Conservation (phyloP, 2,329 filamentous ascomycete genomes). For the Zalaria obscura region DNA sequence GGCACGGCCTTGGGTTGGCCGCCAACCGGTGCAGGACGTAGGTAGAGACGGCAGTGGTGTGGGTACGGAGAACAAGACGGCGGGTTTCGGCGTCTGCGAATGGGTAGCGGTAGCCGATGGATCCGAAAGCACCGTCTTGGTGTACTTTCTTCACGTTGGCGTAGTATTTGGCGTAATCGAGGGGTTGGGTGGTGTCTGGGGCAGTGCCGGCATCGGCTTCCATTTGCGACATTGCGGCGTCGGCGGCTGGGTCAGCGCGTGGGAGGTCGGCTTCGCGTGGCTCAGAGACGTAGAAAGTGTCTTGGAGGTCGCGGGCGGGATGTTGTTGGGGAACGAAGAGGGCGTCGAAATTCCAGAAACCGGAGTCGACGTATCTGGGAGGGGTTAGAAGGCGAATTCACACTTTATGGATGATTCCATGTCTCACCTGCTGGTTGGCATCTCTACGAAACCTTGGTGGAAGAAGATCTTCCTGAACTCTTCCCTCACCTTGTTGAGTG, state of each 20-base stretch:
- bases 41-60: conserved; percentile 86
- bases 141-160: conserved; percentile 78
- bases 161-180: conserved; percentile 76
- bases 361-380: conserved; percentile 72
- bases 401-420: conserved; percentile 4
- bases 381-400: conserved; percentile 4
- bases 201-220: conserved; percentile 27
- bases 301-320: conserved; percentile 89
- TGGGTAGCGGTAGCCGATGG: conserved; percentile 90
- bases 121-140: conserved; percentile 82
- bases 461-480: conserved; percentile 99
- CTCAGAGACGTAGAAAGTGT: conserved; percentile 97
- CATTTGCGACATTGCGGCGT: conserved; percentile 34
- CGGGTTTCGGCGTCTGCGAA: conserved; percentile 81
- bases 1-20: conserved; percentile 67
- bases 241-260: conserved; percentile 38
- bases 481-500: conserved; percentile 80
- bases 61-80: conserved; percentile 80
- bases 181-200: conserved; percentile 9
- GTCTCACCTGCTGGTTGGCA: conserved; percentile 66
- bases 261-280: conserved; percentile 60
- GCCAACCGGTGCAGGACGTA: conserved; percentile 86
- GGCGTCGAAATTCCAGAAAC: conserved; percentile 98
- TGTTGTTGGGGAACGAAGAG: conserved; percentile 97
- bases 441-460: conserved; percentile 96